Evolutionary conservation across 106 monocot species (phyloP).

Genomic region (Chionographis japonica): DNA sequence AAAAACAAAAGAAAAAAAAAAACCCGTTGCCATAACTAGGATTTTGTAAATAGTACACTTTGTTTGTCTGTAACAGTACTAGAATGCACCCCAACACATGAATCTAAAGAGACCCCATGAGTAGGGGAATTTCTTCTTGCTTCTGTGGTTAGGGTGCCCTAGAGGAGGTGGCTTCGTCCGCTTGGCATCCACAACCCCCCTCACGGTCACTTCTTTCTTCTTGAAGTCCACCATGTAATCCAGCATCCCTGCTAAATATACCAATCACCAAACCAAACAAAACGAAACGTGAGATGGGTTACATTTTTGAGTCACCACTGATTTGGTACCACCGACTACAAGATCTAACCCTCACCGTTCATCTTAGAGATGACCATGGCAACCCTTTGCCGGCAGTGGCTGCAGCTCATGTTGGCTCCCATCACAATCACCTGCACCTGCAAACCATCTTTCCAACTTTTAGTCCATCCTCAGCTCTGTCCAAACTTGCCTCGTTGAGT

Average conservation of each 20-base stretch:
- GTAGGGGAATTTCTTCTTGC: neutral
- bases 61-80: neutral
- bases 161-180: neutral
- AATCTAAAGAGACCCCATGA: neutral
- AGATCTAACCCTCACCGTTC: slow-evolving; percentile 33
- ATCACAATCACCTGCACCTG: slow-evolving; percentile 58
- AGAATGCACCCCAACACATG: neutral
- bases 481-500: too few relatives aligned
- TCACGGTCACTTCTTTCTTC: slow-evolving; percentile 42
- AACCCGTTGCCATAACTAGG: too few relatives aligned
- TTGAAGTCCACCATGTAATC: slow-evolving; percentile 56
- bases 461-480: too few relatives aligned
- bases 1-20: too few relatives aligned
- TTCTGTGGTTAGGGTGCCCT: neutral
- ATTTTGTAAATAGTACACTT: too few relatives aligned
- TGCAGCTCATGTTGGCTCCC: slow-evolving; percentile 59
- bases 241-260: slow-evolving; percentile 35
- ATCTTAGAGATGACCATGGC: slow-evolving; percentile 42
- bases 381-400: slow-evolving; percentile 46
- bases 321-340: too few relatives aligned
- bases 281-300: too few relatives aligned
- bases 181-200: slow-evolving; percentile 12
- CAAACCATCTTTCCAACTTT: neutral
- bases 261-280: neutral
- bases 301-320: too few relatives aligned